phyloP scores from a whole-genome alignment of 495 filamentous ascomycete genomes.

The Pyronema omphalodes region DNA sequence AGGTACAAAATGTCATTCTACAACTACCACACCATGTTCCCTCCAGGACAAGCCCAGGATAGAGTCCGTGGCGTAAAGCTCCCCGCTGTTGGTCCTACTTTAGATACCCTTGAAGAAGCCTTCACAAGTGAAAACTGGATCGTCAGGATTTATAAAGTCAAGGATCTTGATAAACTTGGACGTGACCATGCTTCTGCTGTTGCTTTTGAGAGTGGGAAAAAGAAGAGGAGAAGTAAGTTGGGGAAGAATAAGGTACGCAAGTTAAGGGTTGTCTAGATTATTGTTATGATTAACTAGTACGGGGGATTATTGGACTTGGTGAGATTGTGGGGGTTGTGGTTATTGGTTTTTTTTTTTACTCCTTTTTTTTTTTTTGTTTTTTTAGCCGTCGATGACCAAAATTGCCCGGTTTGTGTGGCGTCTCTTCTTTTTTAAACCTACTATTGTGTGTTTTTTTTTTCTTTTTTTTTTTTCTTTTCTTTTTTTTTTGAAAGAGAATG shows the following conservation, averaged over 20 bases:
- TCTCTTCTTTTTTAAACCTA: no score
- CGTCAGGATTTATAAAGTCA: slow-evolving; percentile 98
- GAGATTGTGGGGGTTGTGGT: no score
- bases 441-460: no score
- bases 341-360: no score
- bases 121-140: slow-evolving; percentile 99
- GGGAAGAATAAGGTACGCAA: slow-evolving; percentile 66
- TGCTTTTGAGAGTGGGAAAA: slow-evolving; percentile 80
- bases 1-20: slow-evolving; percentile 99
- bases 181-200: slow-evolving; percentile 69
- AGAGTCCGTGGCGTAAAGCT: slow-evolving; percentile 66
- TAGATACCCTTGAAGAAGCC: slow-evolving; percentile 84
- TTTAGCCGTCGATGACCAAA: no score
- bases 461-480: no score
- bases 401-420: no score
- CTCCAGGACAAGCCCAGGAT: slow-evolving; percentile 74
- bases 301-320: neutral
- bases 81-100: slow-evolving; percentile 69
- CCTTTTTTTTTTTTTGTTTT: no score
- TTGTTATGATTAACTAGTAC: no score
- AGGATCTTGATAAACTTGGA: slow-evolving; percentile 90
- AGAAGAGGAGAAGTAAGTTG: slow-evolving; percentile 94
- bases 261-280: slow-evolving; percentile 32
- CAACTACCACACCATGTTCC: slow-evolving; percentile 89
- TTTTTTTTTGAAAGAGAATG: no score